These are phyloP conservation scores for Colletotrichum lupini DNA, from an alignment of 2,329 filamentous ascomycete species.

Conservation along the genomic window DNA sequence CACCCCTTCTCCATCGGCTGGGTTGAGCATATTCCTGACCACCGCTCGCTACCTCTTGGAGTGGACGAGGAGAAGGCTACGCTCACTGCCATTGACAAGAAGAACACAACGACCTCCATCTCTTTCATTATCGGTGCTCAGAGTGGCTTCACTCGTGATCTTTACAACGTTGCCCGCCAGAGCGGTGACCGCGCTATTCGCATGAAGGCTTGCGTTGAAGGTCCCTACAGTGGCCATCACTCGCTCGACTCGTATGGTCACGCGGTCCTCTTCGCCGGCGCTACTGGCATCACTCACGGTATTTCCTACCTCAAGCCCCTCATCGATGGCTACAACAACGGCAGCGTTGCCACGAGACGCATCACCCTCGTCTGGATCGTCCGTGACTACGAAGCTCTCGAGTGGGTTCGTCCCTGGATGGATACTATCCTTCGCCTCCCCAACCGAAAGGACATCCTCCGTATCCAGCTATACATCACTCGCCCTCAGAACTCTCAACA, in stretches of 20 bases:
- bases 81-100: slow-evolving; percentile 51
- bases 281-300: slow-evolving; percentile 95
- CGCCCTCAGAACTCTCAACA: slow-evolving; percentile 86
- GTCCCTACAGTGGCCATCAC: slow-evolving; percentile 88
- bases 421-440: slow-evolving; percentile 80
- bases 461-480: slow-evolving; percentile 91
- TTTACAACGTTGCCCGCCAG: slow-evolving; percentile 76
- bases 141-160: slow-evolving; percentile 85
- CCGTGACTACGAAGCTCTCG: slow-evolving; percentile 86
- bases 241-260: slow-evolving; percentile 93
- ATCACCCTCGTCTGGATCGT: slow-evolving; percentile 93
- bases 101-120: slow-evolving; percentile 65
- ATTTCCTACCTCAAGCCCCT: slow-evolving; percentile 87
- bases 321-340: slow-evolving; percentile 74
- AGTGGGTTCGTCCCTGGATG: slow-evolving; percentile 94
- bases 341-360: slow-evolving; percentile 82
- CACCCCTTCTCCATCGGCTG: slow-evolving; percentile 85
- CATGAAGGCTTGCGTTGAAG: slow-evolving; percentile 83
- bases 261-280: slow-evolving; percentile 88
- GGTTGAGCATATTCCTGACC: slow-evolving; percentile 66
- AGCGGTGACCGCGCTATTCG: slow-evolving; percentile 65
- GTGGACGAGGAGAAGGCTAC: slow-evolving; percentile 50
- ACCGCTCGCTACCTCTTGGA: slow-evolving; percentile 44
- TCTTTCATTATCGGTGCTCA: slow-evolving; percentile 90
- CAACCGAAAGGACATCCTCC: slow-evolving; percentile 82